Evolutionary conservation across 1,284 basidiomycete species (phyloP).

Genomic region (Sporisorium scitamineum): DNA sequence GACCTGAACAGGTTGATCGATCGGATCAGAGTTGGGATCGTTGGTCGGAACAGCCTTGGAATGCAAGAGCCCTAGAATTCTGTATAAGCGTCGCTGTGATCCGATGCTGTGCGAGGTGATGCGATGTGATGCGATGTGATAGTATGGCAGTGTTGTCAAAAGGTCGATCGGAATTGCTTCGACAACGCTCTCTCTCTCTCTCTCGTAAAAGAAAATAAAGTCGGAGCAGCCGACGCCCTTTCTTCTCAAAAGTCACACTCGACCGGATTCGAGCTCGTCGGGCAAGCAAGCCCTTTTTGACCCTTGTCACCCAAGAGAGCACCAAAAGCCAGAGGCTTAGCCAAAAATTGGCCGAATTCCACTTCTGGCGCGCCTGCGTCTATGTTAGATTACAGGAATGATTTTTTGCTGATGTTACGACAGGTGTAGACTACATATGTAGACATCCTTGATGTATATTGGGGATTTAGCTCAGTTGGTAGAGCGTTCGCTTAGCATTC

Average conservation of each 20-base stretch:
- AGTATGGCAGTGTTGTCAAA: neutral
- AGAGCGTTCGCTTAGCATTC: constrained; percentile 57
- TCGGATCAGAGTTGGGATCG: neutral
- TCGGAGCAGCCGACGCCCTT: constrained; percentile 2
- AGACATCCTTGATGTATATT: too few species aligned
- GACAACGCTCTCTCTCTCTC: neutral
- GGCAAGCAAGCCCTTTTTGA: neutral
- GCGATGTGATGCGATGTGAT: neutral
- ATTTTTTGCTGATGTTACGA: too few species aligned
- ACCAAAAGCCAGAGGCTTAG: neutral
- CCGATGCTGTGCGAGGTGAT: neutral
- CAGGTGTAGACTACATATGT: too few species aligned
- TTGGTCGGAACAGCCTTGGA: neutral
- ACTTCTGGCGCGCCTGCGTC: neutral
- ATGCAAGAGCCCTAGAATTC: too few species aligned
- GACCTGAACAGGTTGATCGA: neutral
- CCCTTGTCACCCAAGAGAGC: constrained; percentile 5
- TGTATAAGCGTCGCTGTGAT: neutral
- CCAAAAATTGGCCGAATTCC: constrained; percentile 24
- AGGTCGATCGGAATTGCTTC: neutral
- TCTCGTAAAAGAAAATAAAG: neutral
- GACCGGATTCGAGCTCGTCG: neutral
- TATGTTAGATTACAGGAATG: neutral
- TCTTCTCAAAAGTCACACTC: constrained; percentile 13
- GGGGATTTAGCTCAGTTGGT: constrained; percentile 60